phyloP scores from a whole-genome alignment of 495 filamentous ascomycete species.

The Xylaria cubensis region DNA sequence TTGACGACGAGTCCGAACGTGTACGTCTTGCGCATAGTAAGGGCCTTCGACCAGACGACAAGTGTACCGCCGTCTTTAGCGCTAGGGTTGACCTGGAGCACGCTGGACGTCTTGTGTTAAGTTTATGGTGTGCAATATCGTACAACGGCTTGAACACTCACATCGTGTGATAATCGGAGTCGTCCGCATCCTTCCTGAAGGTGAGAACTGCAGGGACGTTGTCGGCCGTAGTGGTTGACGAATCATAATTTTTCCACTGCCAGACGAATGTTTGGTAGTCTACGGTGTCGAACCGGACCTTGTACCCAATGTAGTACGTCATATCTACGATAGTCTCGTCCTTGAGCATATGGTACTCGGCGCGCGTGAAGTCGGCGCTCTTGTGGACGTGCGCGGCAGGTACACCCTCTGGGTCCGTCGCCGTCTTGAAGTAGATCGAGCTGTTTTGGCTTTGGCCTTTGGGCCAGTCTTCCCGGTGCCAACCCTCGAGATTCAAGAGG shows the following conservation, averaged over 20 bases:
- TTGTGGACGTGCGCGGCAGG: conserved; percentile 26
- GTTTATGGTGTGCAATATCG: not conserved
- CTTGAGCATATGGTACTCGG: conserved; percentile 23
- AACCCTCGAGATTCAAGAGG: conserved; percentile 18
- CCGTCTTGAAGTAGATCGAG: conserved; percentile 22
- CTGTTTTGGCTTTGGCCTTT: conserved; percentile 19
- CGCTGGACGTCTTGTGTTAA: not conserved
- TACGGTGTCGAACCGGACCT: conserved; percentile 21
- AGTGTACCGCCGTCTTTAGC: conserved; percentile 8
- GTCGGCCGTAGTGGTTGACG: not conserved
- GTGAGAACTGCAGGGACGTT: conserved; percentile 23
- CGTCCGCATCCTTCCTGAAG: conserved; percentile 20
- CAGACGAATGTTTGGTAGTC: conserved; percentile 27
- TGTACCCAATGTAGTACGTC: conserved; percentile 26
- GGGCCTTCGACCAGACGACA: conserved; percentile 19
- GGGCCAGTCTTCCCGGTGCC: conserved; percentile 19
- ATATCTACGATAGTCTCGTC: conserved; percentile 10
- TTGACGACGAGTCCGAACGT: conserved; percentile 24
- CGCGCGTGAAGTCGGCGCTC: conserved; percentile 25
- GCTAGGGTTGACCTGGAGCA: conserved; percentile 10
- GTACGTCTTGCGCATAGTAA: conserved; percentile 22
- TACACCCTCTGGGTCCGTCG: conserved; percentile 21
- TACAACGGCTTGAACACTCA: conserved; percentile 4
- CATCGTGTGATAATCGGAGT: conserved; percentile 24
- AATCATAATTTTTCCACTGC: conserved; percentile 27